Base-by-base conservation (phyloP, 805 yeast genomes). In the Candida rishiriensis region DNA sequence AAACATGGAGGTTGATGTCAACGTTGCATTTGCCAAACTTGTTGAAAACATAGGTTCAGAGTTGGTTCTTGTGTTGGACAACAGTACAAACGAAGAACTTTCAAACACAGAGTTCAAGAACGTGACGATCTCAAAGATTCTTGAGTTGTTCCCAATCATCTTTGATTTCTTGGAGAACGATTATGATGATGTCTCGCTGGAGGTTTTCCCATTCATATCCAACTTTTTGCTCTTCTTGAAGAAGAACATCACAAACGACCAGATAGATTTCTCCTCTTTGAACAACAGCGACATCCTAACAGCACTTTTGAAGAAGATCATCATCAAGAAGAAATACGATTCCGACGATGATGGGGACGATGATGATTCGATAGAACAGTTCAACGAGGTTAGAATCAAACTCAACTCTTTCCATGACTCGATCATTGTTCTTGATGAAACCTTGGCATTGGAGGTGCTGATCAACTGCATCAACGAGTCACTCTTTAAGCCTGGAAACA, bases 101-200 rank as follows among this genome's bases (percentile, higher is more conserved):
- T 43, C 53, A 3, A 76, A 78, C 16, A 67, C 72, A 46, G 65
- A 62, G 17, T 65, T 67, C 50, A 63, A 57, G 45, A 55, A 52
- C 35, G 61, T 66, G 34, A 63, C 69, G 37, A 64, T 61, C 41
- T 69, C 67, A 36, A 75, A 79, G 53, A 69, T 87, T 15, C 61
- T 81, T 28, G 76, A 78, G 44, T 69, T 86, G 15, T 78, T 88
- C 71, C 97, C 97, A 17, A 70, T 81, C 29, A 70, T 85, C 8
- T 73, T 91, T 46, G 73, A 73, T 47, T 87, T 84, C 51, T 73
- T 93, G 59, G 75, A 79, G 29, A 85, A 88, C 61, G 95, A 84
- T 50, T 89, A 83, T 58, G 98, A 93, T 63, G 97, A 93, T 53
- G 83, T 91, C 12, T 79, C 95, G 1, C 72, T 76, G 33, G 95